phyloP scores from a whole-genome alignment of 208 protist species.

The Leishmania mexicana region DNA sequence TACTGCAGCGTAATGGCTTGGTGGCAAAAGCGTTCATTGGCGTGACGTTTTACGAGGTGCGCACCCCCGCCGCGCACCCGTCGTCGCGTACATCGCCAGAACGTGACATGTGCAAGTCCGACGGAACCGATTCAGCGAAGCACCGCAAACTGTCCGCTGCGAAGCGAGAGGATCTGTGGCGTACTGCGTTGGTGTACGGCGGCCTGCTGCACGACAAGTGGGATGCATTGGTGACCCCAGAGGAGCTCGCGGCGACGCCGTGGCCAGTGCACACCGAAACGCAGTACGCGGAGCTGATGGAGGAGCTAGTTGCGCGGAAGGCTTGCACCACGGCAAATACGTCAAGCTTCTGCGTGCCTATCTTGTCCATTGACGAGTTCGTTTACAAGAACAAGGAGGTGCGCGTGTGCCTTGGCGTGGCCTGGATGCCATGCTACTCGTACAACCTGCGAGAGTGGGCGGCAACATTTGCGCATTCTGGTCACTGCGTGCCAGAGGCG shows the following conservation, averaged over 20 bases:
- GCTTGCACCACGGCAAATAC: conserved; percentile 33
- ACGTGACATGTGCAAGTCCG: neutral
- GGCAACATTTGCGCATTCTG: conserved; percentile 9
- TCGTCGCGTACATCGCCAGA: neutral
- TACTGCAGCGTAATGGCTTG: conserved; percentile 68
- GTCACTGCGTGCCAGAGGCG: conserved; percentile 40
- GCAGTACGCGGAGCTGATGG: conserved; percentile 33
- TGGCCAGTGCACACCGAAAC: conserved; percentile 60
- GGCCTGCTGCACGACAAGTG: conserved; percentile 23
- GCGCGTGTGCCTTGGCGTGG: conserved; percentile 41
- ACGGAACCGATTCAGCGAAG: neutral
- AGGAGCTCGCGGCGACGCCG: conserved; percentile 6
- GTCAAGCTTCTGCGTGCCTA: conserved; percentile 52
- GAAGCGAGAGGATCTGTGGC: conserved; percentile 44
- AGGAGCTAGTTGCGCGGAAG: conserved; percentile 21
- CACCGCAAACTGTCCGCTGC: conserved; percentile 16
- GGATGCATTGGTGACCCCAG: conserved; percentile 7
- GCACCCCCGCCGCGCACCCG: neutral
- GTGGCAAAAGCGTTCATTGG: conserved; percentile 60
- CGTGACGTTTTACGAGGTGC: conserved; percentile 10
- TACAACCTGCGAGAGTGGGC: conserved; percentile 55
- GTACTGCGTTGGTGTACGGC: conserved; percentile 28
- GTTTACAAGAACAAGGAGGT: conserved; percentile 34
- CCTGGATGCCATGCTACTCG: conserved; percentile 76
- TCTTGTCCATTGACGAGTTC: conserved; percentile 48